Evolutionary conservation across 352 stramenopile species (phyloP).

Genomic region (Pythium aphanidermatum): DNA sequence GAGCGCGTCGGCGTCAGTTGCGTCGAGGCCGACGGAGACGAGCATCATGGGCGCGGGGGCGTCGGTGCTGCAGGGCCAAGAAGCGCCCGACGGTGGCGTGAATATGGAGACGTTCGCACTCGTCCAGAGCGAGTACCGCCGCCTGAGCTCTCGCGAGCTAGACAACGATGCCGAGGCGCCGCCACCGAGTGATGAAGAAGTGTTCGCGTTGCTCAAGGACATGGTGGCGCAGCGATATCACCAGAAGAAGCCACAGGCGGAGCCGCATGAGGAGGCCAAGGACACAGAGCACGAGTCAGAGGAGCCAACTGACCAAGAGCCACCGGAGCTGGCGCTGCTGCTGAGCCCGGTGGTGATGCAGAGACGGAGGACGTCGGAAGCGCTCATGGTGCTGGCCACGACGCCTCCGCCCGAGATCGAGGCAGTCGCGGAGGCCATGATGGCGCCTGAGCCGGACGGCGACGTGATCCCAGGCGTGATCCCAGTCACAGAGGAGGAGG

Average conservation of each 20-base stretch:
- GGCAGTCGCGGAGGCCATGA: too few relatives aligned
- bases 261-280: too few relatives aligned
- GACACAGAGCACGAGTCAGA: too few relatives aligned
- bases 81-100: conserved; percentile 4
- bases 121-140: conserved; percentile 19
- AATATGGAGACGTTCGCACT: conserved; percentile 16
- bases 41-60: conserved; percentile 19
- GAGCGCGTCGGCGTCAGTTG: not conserved
- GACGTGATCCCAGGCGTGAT: not conserved
- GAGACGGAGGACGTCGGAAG: not conserved
- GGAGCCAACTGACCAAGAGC: too few relatives aligned
- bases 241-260: too few relatives aligned
- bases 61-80: conserved; percentile 11
- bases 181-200: conserved; percentile 11
- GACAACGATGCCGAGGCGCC: not conserved
- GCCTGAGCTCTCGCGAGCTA: conserved; percentile 5
- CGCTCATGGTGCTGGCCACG: too few relatives aligned
- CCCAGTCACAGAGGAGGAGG: not conserved
- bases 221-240: conserved; percentile 14
- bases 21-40: not conserved
- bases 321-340: not conserved
- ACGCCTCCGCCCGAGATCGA: too few relatives aligned
- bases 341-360: not conserved
- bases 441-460: not conserved
- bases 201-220: conserved; percentile 14